Percentiles rank a stretch among this genome's conserved stretches.
These are phyloP conservation scores for Russula dissimulans DNA, from an alignment of 768 basidiomycete species.

Conservation along the genomic window DNA sequence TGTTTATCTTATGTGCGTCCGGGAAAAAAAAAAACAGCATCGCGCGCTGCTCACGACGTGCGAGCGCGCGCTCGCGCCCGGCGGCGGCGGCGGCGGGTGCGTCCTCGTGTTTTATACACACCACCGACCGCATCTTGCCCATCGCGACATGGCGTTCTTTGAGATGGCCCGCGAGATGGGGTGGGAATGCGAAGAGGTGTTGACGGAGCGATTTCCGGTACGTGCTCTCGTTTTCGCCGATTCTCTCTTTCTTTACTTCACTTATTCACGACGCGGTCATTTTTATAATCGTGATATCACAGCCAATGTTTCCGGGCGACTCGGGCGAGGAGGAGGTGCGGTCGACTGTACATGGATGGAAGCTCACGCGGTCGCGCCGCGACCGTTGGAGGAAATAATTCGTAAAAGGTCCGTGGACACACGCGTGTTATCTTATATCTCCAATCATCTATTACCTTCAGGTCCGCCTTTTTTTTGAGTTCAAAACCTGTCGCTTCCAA, in stretches of 20 bases:
- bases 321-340: constrained; percentile 67
- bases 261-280: background rate
- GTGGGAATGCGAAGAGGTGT: constrained; percentile 66
- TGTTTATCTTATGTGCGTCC: too few species aligned
- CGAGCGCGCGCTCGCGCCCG: constrained; percentile 31
- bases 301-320: constrained; percentile 92
- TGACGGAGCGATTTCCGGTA: constrained; percentile 57
- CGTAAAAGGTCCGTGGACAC: too few species aligned
- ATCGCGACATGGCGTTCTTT: constrained; percentile 81
- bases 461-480: too few species aligned
- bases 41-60: constrained; percentile 72
- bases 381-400: background rate
- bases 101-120: constrained; percentile 85
- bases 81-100: constrained; percentile 14
- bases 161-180: constrained; percentile 46
- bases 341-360: constrained; percentile 82
- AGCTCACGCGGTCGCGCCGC: constrained; percentile 30
- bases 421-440: too few species aligned
- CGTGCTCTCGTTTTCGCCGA: constrained; percentile 20
- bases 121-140: constrained; percentile 75
- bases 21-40: constrained; percentile 40
- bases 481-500: too few species aligned
- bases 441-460: too few species aligned
- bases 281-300: too few species aligned
- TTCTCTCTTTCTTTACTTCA: background rate